Conservation (phyloP, 805 yeast species). For the Myxozyma mucilagina region DNA sequence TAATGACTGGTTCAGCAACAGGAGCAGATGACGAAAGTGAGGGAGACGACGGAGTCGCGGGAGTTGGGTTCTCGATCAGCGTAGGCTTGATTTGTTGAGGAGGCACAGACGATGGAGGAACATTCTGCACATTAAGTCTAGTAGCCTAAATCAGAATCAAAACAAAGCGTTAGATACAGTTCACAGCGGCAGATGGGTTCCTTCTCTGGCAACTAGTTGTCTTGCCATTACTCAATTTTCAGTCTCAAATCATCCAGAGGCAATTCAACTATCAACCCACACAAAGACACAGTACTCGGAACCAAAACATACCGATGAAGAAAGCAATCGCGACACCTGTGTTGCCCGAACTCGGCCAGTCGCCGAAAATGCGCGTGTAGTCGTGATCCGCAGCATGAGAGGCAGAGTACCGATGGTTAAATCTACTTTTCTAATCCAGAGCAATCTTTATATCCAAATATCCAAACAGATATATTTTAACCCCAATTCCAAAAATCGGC, state of each 20-base stretch:
- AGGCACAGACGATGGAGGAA: constrained; percentile 27
- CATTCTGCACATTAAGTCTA: constrained; percentile 21
- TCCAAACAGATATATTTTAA: neutral
- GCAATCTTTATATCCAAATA: neutral
- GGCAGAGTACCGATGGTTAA: neutral
- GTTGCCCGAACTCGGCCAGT: constrained; percentile 5
- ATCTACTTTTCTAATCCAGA: neutral
- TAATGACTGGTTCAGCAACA: neutral
- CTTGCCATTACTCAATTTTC: neutral
- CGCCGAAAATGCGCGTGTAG: constrained; percentile 16
- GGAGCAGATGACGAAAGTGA: constrained; percentile 13
- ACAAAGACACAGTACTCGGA: neutral
- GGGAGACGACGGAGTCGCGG: constrained; percentile 31
- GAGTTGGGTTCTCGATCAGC: constrained; percentile 21
- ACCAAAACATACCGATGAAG: constrained; percentile 19
- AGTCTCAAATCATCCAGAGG: too few species aligned
- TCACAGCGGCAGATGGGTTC: neutral
- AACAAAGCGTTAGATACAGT: neutral
- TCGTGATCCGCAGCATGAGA: constrained; percentile 26
- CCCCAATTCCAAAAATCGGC: neutral
- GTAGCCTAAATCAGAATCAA: neutral
- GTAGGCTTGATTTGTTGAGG: constrained; percentile 3
- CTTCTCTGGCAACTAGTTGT: neutral
- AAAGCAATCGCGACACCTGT: constrained; percentile 7
- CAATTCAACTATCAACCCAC: neutral